Evolutionary conservation across 164 flowering plant species (phyloP).

Genomic region (Kingdonia uniflora): DNA sequence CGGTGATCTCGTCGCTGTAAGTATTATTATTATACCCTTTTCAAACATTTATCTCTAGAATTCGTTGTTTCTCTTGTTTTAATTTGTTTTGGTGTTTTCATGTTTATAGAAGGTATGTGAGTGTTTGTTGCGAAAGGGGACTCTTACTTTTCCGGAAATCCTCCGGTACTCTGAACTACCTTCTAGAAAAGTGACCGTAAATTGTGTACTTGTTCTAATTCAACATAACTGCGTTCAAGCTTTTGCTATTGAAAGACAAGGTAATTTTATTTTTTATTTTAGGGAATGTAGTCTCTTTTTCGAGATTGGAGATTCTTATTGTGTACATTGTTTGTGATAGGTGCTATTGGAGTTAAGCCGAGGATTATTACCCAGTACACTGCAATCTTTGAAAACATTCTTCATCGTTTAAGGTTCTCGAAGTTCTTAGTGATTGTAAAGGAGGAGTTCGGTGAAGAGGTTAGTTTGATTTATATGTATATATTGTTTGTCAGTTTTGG

Average conservation of each 20-base stretch:
- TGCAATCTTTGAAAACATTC: constrained; percentile 52
- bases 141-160: constrained; percentile 30
- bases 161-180: constrained; percentile 37
- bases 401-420: constrained; percentile 68
- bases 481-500: background rate
- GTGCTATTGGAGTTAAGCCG: constrained; percentile 25
- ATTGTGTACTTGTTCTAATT: constrained; percentile 63
- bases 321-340: constrained; percentile 13
- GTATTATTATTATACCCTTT: background rate
- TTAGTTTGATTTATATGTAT: constrained; percentile 15
- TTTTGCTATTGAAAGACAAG: constrained; percentile 37
- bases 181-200: constrained; percentile 32
- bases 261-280: constrained; percentile 6
- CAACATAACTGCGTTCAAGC: constrained; percentile 96
- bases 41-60: background rate
- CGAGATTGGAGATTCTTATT: too few species aligned
- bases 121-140: constrained; percentile 67
- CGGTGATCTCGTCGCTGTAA: constrained; percentile 68
- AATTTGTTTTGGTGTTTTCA: background rate
- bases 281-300: too few species aligned
- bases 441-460: constrained; percentile 46
- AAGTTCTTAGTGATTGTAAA: constrained; percentile 56
- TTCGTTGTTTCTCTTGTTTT: background rate
- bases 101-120: constrained; percentile 69
- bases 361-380: constrained; percentile 41